A percentile compares a stretch with the other conserved stretches of the same genome.
Conservation (phyloP, 2,329 filamentous ascomycete species). For the Cladorrhinum sp. region DNA sequence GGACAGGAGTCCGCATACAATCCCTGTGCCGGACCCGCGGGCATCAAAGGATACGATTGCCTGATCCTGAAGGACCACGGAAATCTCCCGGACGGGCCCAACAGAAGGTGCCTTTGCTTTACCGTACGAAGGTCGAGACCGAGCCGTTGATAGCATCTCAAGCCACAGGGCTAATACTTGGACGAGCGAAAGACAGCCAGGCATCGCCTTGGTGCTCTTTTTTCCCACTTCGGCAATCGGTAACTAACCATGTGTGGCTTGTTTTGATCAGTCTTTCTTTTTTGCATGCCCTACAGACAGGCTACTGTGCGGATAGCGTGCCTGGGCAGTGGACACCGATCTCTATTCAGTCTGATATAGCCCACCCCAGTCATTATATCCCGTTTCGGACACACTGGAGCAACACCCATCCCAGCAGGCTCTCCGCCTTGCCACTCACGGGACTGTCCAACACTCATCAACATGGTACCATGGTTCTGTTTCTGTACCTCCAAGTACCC, state of each 20-base stretch:
- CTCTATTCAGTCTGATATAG: constrained; percentile 31
- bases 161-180: neutral
- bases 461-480: constrained; percentile 21
- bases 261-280: constrained; percentile 16
- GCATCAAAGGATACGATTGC: neutral
- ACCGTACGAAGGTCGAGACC: neutral
- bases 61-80: neutral
- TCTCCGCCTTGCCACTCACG: constrained; percentile 26
- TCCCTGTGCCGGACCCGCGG: neutral
- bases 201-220: constrained; percentile 21
- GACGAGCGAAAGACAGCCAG: constrained; percentile 8
- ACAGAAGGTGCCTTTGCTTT: neutral
- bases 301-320: constrained; percentile 18
- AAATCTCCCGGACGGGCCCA: neutral
- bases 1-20: neutral
- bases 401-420: constrained; percentile 19
- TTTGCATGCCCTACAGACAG: constrained; percentile 26
- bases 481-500: constrained; percentile 23
- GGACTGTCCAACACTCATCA: constrained; percentile 22
- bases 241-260: constrained; percentile 27
- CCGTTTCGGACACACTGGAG: constrained; percentile 28
- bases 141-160: neutral
- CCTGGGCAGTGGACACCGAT: constrained; percentile 26
- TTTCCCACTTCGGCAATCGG: constrained; percentile 31
- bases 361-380: constrained; percentile 29